phyloP scores from a whole-genome alignment of 2,329 filamentous ascomycete genomes.

The Penicillium freii region DNA sequence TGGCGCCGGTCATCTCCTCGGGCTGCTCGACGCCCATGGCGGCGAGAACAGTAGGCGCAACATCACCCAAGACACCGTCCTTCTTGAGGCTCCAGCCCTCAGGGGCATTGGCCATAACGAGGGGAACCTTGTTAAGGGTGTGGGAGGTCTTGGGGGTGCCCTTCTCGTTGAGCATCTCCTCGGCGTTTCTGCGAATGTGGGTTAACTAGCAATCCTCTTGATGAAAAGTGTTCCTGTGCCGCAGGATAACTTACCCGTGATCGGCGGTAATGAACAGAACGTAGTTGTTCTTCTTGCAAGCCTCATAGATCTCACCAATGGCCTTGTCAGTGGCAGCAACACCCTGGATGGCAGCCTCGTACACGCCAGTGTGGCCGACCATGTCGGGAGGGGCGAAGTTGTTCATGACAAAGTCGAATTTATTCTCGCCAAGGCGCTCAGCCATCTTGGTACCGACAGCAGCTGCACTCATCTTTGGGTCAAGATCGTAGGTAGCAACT shows the following conservation, averaged over 20 bases:
- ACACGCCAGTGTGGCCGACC: conserved; percentile 98
- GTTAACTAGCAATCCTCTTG: conserved; percentile 20
- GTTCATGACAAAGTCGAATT: conserved; percentile 98
- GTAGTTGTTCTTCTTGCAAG: conserved; percentile 90
- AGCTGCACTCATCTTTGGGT: conserved; percentile 93
- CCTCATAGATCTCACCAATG: conserved; percentile 88
- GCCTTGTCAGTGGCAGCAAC: conserved; percentile 86
- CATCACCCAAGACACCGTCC: conserved; percentile 90
- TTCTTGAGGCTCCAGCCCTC: conserved; percentile 81
- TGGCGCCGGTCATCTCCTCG: conserved; percentile 85
- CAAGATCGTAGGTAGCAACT: conserved; percentile 91
- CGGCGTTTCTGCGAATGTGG: conserved; percentile 65
- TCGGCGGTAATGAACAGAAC: conserved; percentile 93
- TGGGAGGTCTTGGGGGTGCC: conserved; percentile 97
- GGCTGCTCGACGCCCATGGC: conserved; percentile 90
- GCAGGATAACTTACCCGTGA: conserved; percentile 64
- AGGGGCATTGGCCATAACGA: conserved; percentile 96
- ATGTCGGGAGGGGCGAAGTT: conserved; percentile 99
- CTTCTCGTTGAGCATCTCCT: conserved; percentile 97
- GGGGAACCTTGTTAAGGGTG: conserved; percentile 96
- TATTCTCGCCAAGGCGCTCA: conserved; percentile 79
- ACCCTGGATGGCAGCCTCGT: conserved; percentile 86
- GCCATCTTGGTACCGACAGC: conserved; percentile 84
- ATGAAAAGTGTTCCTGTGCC: neutral
- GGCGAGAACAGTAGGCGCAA: conserved; percentile 88